Base-by-base conservation (phyloP, 1,139 yeast genomes). In the Scheffersomyces illinoinensis region DNA sequence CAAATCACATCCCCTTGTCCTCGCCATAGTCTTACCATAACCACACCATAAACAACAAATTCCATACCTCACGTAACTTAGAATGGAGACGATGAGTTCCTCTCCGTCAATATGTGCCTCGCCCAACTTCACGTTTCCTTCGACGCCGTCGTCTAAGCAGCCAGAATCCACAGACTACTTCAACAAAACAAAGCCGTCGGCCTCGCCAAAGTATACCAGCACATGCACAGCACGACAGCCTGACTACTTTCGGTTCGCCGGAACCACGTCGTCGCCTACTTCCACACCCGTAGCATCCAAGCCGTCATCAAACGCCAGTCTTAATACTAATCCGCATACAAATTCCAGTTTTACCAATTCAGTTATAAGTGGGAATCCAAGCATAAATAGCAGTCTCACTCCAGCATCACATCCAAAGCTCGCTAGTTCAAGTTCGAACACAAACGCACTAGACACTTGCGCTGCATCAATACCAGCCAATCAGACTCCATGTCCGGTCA, bases 81-180 rank as follows among this genome's bases (percentile, higher is more conserved):
- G 43, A 33, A 33, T 33, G 43, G 43, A 33, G 43, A 33, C 43
- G 50, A 61, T 62, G 65, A 57, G 62, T 55, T 59, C 63, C 8
- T 61, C 65, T 17, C 64, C 65, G 5, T 60, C 64, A 12, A 57
- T 61, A n/a, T 58, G 65, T 53, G 62, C 65, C 21, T 63, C 66
- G 51, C 69, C 69, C 2, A 62, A 59, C 61, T 64, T 62, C 52
- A 57, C 66, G 33, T 66, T 65, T 51, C 66, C 60, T 6, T 58
- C 57, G 6, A 55, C 64, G 26, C 53, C 57, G 21, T 55, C 57
- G 21, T 55, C 46, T 21, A 18, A 59, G 54, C 50, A 56, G 57
- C 43, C 58, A 55, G 18, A 54, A 57, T 56, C 64, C 51, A 53
- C 47, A 10, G 72, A 68, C 59, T 69, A 70, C 58, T 70, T 70